phyloP scores from a whole-genome alignment of 768 basidiomycete genomes.

The Austroboletus festivus region DNA sequence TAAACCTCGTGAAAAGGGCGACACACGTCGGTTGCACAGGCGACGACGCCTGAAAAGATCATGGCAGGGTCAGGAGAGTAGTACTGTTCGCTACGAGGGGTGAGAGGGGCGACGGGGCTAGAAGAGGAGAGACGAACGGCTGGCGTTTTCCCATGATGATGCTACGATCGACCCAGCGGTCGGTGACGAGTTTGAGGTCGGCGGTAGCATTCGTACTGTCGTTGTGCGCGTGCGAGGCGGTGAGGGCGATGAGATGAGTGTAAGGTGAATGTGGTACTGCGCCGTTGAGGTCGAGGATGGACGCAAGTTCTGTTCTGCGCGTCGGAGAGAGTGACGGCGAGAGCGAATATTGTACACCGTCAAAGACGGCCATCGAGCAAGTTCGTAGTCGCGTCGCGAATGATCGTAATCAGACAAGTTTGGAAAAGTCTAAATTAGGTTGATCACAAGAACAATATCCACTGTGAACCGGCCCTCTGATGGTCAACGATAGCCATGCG shows the following conservation, averaged over 20 bases:
- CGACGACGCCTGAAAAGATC: slow-evolving; percentile 82
- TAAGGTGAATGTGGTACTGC: slow-evolving; percentile 47
- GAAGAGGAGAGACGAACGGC: slow-evolving; percentile 40
- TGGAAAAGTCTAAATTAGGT: too few species aligned
- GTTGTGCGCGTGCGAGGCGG: slow-evolving; percentile 49
- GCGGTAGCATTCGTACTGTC: slow-evolving; percentile 36
- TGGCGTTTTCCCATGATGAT: slow-evolving; percentile 56
- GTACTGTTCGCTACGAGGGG: slow-evolving; percentile 42
- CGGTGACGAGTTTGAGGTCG: slow-evolving; percentile 36
- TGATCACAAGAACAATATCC: too few species aligned
- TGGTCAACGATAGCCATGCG: too few species aligned
- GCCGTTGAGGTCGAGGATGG: slow-evolving; percentile 52
- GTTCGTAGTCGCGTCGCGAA: too few species aligned
- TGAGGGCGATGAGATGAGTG: slow-evolving; percentile 48
- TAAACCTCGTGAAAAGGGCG: slow-evolving; percentile 10
- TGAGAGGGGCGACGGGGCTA: background rate
- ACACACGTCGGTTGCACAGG: slow-evolving; percentile 68
- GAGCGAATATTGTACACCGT: slow-evolving; percentile 44
- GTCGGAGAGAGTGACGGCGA: slow-evolving; percentile 45
- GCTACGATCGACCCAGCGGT: slow-evolving; percentile 70
- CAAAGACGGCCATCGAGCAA: slow-evolving; percentile 37
- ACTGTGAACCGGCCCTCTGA: too few species aligned
- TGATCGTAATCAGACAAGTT: too few species aligned
- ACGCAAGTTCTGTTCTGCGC: slow-evolving; percentile 42
- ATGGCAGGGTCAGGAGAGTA: slow-evolving; percentile 76